A percentile compares a stretch with the other conserved stretches of the same genome.
These are phyloP conservation scores for Batkoa obscura DNA, from an alignment of 371 early-diverging fungal genomes.

Conservation along the genomic window DNA sequence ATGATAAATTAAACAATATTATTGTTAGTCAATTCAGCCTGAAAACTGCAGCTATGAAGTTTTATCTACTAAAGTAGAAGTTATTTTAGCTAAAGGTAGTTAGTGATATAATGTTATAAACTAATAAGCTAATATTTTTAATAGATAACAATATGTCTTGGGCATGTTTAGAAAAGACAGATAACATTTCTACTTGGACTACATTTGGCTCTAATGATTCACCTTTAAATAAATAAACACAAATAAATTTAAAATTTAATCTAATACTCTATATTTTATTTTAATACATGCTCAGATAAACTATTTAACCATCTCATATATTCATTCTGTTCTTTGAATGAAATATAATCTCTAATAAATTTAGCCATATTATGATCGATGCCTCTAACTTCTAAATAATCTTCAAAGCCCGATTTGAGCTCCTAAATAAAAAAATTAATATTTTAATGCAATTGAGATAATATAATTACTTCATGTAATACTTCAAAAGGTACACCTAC, in stretches of 20 bases:
- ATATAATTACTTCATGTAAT: not conserved
- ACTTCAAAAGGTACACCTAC: not conserved
- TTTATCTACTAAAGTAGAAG: slow-evolving; percentile 71
- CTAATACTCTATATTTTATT: too few species aligned
- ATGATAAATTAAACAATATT: slow-evolving; percentile 12
- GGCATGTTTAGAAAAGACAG: slow-evolving; percentile 56
- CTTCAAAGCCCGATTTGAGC: slow-evolving; percentile 1
- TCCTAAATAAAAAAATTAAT: slow-evolving; percentile 9
- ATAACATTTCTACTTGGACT: slow-evolving; percentile 47
- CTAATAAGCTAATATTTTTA: not conserved
- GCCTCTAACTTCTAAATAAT: slow-evolving; percentile 11
- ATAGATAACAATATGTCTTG: slow-evolving; percentile 62
- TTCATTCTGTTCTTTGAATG: not conserved
- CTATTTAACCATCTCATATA: not conserved
- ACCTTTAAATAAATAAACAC: slow-evolving; percentile 12
- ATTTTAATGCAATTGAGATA: not conserved
- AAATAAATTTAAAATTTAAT: too few species aligned
- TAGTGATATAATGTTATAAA: not conserved
- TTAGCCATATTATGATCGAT: slow-evolving; percentile 19
- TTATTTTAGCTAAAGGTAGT: slow-evolving; percentile 52
- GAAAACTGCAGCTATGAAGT: slow-evolving; percentile 41
- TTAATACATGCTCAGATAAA: too few species aligned
- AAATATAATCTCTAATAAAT: slow-evolving; percentile 27
- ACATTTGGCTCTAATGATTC: slow-evolving; percentile 67
- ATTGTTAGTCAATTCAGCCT: slow-evolving; percentile 54